Base-by-base conservation (phyloP, 2,329 filamentous ascomycete species). In the Knoxdaviesia proteae region DNA sequence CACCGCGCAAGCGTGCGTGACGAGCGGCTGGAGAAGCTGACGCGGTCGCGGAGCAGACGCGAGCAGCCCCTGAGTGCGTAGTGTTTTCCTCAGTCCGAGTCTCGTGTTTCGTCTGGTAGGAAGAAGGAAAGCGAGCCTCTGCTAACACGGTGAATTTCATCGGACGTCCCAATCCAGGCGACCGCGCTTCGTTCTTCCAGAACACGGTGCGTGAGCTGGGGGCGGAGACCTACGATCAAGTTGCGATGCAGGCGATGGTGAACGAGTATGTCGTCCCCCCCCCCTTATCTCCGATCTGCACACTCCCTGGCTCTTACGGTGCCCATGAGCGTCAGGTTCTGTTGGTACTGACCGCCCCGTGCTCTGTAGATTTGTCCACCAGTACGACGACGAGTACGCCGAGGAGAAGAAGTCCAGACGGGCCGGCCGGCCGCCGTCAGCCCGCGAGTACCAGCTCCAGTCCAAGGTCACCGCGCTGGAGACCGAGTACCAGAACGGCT, bases 401-500 rank as follows among this genome's bases (percentile, higher is more conserved):
- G 61, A 65, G 35, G 51, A 81, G 41, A 81, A 81, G 56, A 76
- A 76, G 51, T 64, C 74, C 32, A 74, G 84, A 7, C 74, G 88
- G 38, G 67, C 84, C 30, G 88, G 88, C 10, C 71, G 88, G 42
- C 86, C 88, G 6, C 68, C 84, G 11, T 82, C 69, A 53, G 74
- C 76, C 29, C 77, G 74, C 46, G 84, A 94, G 57, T 82, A 87
- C 49, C 62, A 83, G 20, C 63, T 96, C 36, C 77, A 75, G 56
- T 68, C 83, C 52, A 79, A 76, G 49, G 77, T 82, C 43, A 68
- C 71, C 9, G 63, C 62, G 1, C 80, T 94, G 48, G 68, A 79
- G 53, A 80, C 80, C 50, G 90, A 98, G 62, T 83, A 82, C 49
- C 71, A 78, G 48, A 75, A 76, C 42, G 90, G 90, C 0, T 92